Evolutionary conservation across 1,284 basidiomycete genomes (phyloP).

Genomic region (Marasmius sp.): DNA sequence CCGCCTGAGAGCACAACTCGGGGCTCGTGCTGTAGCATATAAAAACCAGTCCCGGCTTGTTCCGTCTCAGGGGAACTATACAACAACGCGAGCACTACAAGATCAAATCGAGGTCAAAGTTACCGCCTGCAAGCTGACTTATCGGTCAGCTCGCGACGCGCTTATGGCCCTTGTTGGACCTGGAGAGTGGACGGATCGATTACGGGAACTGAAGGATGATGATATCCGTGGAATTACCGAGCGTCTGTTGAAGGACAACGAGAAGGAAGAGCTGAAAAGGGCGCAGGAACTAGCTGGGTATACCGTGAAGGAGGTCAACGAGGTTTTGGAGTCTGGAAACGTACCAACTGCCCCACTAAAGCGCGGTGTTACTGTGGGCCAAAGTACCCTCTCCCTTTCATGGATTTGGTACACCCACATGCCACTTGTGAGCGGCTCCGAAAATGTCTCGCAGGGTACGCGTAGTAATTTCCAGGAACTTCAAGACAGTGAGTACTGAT

Average conservation of each 20-base stretch:
- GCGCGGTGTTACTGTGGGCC: not conserved
- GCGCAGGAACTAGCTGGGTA: not conserved
- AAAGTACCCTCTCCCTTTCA: not conserved
- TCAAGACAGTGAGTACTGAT: not conserved
- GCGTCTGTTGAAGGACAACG: not conserved
- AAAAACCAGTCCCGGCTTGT: not conserved
- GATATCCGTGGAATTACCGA: not conserved
- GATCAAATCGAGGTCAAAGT: not conserved
- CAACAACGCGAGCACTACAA: not conserved
- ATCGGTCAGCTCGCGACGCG: not conserved
- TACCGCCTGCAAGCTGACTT: not conserved
- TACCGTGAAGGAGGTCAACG: not conserved
- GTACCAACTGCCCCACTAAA: not conserved
- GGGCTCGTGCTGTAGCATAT: not conserved
- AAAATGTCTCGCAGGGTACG: not conserved
- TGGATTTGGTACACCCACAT: not conserved
- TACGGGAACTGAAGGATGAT: not conserved
- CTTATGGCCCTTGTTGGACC: not conserved
- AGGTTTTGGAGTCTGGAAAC: not conserved
- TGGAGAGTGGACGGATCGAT: not conserved
- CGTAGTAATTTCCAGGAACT: not conserved
- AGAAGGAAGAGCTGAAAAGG: not conserved
- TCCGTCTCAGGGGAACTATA: not conserved
- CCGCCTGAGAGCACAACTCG: not conserved
- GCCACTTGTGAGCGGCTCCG: not conserved